phyloP scores from a whole-genome alignment of 2,329 filamentous ascomycete species.

The Leptographium lundbergii region DNA sequence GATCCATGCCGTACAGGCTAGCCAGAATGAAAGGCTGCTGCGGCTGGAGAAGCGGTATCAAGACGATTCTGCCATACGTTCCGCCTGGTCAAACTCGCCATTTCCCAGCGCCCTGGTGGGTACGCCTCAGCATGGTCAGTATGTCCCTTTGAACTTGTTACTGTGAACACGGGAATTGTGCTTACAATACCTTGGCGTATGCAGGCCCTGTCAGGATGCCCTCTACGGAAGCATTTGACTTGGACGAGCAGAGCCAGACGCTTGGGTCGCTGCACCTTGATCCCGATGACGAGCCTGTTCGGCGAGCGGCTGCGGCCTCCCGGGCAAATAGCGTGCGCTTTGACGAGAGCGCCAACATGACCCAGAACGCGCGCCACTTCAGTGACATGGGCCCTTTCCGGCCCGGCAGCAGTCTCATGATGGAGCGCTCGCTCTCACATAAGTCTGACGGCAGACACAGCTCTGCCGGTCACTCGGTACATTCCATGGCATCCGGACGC shows the following conservation, averaged over 20 bases:
- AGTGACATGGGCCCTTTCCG: conserved; percentile 68
- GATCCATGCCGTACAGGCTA: conserved; percentile 49
- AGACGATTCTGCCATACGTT: conserved; percentile 60
- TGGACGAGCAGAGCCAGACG: conserved; percentile 75
- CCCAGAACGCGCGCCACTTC: conserved; percentile 66
- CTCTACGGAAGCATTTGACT: conserved; percentile 75
- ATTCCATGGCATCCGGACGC: conserved; percentile 64
- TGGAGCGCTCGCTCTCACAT: conserved; percentile 83
- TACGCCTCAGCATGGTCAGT: conserved; percentile 71
- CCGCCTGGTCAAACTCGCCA: conserved; percentile 80
- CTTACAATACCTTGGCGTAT: not conserved
- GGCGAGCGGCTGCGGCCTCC: conserved; percentile 67
- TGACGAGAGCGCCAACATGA: conserved; percentile 84
- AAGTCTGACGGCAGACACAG: conserved; percentile 93
- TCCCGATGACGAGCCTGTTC: conserved; percentile 72
- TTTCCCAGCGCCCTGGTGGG: conserved; percentile 78
- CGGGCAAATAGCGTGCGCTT: conserved; percentile 95
- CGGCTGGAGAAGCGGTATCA: conserved; percentile 54
- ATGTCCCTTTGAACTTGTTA: not conserved
- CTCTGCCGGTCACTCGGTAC: conserved; percentile 62
- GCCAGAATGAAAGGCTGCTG: conserved; percentile 48
- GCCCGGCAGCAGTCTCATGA: conserved; percentile 74
- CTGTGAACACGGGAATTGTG: not conserved
- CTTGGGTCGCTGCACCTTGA: conserved; percentile 76
- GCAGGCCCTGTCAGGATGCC: conserved; percentile 69